Evolutionary conservation across 768 basidiomycete species (phyloP).

Genomic region (Hygrophoropsis aurantiaca): DNA sequence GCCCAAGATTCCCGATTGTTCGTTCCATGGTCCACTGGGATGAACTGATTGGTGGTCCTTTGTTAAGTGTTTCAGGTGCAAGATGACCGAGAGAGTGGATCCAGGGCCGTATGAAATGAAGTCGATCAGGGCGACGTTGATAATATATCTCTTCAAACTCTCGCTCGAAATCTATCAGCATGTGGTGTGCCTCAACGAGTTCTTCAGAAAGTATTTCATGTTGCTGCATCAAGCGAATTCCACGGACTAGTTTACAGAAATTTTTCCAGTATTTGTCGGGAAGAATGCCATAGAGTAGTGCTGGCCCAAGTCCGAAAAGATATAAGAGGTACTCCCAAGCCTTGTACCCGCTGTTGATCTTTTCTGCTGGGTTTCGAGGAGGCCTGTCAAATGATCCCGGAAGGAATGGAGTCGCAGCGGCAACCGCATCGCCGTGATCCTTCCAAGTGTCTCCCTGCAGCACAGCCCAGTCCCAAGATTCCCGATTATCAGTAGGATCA

Average conservation of each 20-base stretch:
- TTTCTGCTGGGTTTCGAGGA: conserved; percentile 23
- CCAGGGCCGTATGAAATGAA: conserved; percentile 31
- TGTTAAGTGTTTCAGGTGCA: conserved; percentile 15
- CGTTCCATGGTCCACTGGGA: conserved; percentile 32
- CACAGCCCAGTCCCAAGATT: conserved; percentile 31
- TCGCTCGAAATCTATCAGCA: conserved; percentile 20
- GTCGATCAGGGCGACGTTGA: conserved; percentile 13
- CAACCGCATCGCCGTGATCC: conserved; percentile 15
- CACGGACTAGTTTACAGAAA: conserved; percentile 21
- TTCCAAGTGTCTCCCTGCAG: conserved; percentile 20
- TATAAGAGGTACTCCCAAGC: conserved; percentile 24
- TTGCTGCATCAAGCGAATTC: conserved; percentile 21
- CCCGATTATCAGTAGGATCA: conserved; percentile 14
- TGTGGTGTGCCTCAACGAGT: conserved; percentile 10
- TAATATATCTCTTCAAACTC: conserved; percentile 32
- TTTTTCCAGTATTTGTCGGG: conserved; percentile 14
- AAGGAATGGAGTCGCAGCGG: conserved; percentile 5
- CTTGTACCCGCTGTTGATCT: conserved; percentile 28
- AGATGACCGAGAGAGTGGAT: conserved; percentile 30
- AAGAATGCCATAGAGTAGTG: conserved; percentile 14
- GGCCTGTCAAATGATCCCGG: conserved; percentile 19
- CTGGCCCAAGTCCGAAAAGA: conserved; percentile 16
- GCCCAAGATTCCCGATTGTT: conserved; percentile 25
- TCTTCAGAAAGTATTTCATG: conserved; percentile 10
- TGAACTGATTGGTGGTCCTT: conserved; percentile 20